Base-by-base conservation (phyloP, 306 rosid genomes). In the Lithocarpus polystachyus region DNA sequence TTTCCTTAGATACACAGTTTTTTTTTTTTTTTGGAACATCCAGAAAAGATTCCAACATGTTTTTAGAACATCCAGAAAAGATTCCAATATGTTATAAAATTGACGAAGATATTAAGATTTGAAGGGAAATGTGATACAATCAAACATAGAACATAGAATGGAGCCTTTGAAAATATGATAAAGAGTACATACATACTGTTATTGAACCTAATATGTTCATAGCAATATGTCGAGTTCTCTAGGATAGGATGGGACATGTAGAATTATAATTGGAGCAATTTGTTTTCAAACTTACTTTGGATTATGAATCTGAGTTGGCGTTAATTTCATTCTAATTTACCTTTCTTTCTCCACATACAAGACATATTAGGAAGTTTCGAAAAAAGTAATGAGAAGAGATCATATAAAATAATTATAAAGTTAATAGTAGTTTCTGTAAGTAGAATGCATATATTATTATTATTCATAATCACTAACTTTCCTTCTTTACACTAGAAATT, bases 201-300 rank as follows among this genome's bases (percentile, higher is more conserved):
- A 73, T 80, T 31, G 72, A 75, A 33, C 72, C 80, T 79, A 57
- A 77, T 22, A 77, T 79, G 17, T 82, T 82, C 52, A 24, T 65
- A 71, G 83, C 74, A 56, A 67, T 79, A 68, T 82, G 84, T 31
- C 65, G 73, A 6, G 83, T 48, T 18, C 53, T 82, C 59, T 85
- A 72, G 82, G 86, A 85, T 81, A 82, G 84, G 84, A n/a, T n/a
- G n/a, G n/a, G n/a, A n/a, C n/a, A n/a, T n/a, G n/a, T 84, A 43
- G 23, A 20, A 56, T 4, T 6, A 15, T 17, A 8, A 37, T 17
- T 26, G 35, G 26, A n/a, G 26, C 69, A 18, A 2, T 0, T 19
- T 23, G 2, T 35, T 7, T 56, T n/a, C 8, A 72, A 5, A 1
- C 55, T 67, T 64, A 5, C 9, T n/a, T 5, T 75, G 19, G n/a